Conservation (phyloP, 352 stramenopile species). For the Phytopythium litorale region DNA sequence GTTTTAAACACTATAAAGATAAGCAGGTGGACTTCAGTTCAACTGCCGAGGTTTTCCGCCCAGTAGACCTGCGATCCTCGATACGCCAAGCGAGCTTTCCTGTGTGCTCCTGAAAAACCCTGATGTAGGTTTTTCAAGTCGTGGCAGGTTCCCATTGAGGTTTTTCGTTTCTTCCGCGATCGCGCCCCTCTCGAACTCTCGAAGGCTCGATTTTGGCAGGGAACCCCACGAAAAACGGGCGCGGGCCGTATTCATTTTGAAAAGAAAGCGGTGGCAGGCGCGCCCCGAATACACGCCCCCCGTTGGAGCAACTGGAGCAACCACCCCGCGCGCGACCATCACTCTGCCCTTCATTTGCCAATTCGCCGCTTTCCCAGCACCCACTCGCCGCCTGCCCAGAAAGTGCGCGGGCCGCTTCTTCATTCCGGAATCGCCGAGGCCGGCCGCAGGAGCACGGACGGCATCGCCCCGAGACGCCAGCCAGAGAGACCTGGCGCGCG, state of each 20-base stretch:
- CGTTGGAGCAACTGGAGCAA: constrained; percentile 19
- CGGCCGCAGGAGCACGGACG: no score
- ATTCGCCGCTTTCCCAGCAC: constrained; percentile 18
- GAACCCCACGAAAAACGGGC: constrained; percentile 21
- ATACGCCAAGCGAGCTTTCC: constrained; percentile 3
- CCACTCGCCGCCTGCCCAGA: constrained; percentile 10
- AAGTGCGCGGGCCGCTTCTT: constrained; percentile 1
- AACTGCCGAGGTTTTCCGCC: not conserved
- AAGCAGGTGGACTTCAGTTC: constrained; percentile 6
- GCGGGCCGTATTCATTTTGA: constrained; percentile 37
- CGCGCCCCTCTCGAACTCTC: not conserved
- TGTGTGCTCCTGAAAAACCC: not conserved
- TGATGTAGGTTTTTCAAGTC: constrained; percentile 6
- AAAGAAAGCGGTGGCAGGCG: constrained; percentile 47
- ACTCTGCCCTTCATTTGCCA: constrained; percentile 23
- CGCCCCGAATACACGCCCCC: constrained; percentile 33
- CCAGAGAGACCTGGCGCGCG: not conserved
- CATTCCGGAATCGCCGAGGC: not conserved
- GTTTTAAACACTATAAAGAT: constrained; percentile 6
- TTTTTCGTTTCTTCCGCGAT: constrained; percentile 36
- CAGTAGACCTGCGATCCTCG: not conserved
- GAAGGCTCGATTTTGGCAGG: constrained; percentile 3
- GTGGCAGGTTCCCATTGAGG: constrained; percentile 11
- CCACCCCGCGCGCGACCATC: constrained; percentile 21
- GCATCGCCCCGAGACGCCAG: no score